Conservation (phyloP, 2,329 filamentous ascomycete species). For the Exophiala calicioides region DNA sequence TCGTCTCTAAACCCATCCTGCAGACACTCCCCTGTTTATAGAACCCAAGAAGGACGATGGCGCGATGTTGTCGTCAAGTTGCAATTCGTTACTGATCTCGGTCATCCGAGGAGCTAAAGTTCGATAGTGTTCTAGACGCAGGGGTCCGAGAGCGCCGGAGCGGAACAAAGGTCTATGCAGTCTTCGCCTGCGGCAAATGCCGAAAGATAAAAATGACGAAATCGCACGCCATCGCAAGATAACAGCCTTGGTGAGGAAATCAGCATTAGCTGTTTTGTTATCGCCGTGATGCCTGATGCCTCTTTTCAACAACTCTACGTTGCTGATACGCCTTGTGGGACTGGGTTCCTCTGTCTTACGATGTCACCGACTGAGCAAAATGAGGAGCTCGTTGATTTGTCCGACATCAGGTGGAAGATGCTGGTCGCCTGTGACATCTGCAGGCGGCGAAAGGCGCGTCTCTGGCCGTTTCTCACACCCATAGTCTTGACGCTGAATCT, state of each 20-base stretch:
- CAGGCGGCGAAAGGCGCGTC: conserved; percentile 7
- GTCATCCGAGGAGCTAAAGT: conserved; percentile 8
- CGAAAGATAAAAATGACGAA: neutral
- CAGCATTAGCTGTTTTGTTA: neutral
- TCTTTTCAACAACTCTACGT: neutral
- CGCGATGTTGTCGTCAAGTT: conserved; percentile 2
- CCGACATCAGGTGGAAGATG: conserved; percentile 18
- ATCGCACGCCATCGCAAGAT: conserved; percentile 2
- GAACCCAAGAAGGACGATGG: conserved; percentile 6
- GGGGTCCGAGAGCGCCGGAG: neutral
- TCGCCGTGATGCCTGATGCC: neutral
- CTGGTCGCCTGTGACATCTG: conserved; percentile 16
- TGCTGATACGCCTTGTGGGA: neutral
- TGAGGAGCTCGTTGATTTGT: conserved; percentile 8
- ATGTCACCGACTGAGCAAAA: conserved; percentile 2
- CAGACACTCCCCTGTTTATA: conserved; percentile 11
- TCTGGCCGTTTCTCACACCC: neutral
- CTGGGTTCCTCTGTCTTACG: neutral
- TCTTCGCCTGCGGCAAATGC: neutral
- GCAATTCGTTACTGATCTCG: conserved; percentile 11
- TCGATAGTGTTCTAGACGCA: neutral
- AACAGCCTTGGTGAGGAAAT: conserved; percentile 5
- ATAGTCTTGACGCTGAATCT: neutral
- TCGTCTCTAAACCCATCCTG: conserved; percentile 1
- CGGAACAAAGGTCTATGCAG: too few species aligned